Base-by-base conservation (phyloP, 2,329 filamentous ascomycete species). In the Colletotrichum gloeosporioides region DNA sequence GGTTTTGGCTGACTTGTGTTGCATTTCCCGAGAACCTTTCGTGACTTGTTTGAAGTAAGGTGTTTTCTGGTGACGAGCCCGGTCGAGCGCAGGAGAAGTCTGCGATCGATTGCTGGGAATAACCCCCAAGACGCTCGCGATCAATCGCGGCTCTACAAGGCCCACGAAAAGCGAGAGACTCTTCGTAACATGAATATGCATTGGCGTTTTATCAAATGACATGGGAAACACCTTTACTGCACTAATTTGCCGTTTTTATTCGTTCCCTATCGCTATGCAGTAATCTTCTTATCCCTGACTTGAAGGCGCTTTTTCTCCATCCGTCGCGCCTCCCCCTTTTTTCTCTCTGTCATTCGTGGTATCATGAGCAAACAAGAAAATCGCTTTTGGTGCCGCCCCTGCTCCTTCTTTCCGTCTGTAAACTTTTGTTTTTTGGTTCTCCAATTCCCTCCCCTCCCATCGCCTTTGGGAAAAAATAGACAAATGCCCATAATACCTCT, bases 361-460 rank as follows among this genome's bases (percentile, higher is more conserved):
- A 74, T 74, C 71, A 74, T 74, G 71, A 71, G 71, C 71, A 74
- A 74, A 74, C 71, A 71, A 71, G 61, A 74, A 71, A 74, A 70
- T 68, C 66, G 66, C 68, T 74, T 71, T 74, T 74, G 67, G 71
- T 71, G 71, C 71, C 71, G 66, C 71, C 71, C 71, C 44, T 53
- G n/a, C 44, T 53, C 13, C 36, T 55, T 44, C 59, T 53, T 66
- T 39, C 36, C 63, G 16, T 66, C 63, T 32, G 16, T 27, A 64
- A 64, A 25, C 63, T 32, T 49, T 72, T 63, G 27, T 39, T 65
- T 62, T 62, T 27, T 15, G 34, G 13, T 73, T 32, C 31, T n/a
- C 18, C n/a, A 31, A 6, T 27, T 27, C 22, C 27, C n/a, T 10
- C 7, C 9, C 5, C 8, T 3, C 39, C 25, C 31, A 8, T 44